Conservation (phyloP, 129 eudicot genomes). For the Tagetes patula region DNA sequence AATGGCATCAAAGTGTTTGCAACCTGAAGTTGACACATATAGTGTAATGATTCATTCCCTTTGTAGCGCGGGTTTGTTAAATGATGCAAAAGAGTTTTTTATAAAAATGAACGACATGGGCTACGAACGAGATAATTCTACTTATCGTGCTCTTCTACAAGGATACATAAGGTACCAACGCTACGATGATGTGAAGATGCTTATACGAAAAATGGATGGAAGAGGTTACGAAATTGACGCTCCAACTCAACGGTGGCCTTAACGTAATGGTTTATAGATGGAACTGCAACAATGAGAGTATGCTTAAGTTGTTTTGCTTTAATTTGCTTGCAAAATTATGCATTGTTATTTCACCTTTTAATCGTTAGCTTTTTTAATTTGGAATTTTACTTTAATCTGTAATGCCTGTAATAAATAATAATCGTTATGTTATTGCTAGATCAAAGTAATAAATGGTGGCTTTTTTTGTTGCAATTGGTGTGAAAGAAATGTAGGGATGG, state of each 20-base stretch:
- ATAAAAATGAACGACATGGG: background rate
- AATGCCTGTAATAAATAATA: too few relatives aligned
- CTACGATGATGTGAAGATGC: background rate
- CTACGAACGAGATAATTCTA: background rate
- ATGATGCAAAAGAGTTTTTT: background rate
- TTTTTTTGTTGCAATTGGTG: background rate
- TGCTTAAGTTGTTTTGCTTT: too few relatives aligned
- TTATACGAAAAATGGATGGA: too few relatives aligned
- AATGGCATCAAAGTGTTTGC: background rate
- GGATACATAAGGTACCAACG: background rate
- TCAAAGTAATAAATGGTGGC: background rate
- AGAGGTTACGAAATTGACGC: too few relatives aligned
- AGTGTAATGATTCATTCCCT: slow-evolving; percentile 9
- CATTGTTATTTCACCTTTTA: too few relatives aligned
- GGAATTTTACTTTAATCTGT: too few relatives aligned
- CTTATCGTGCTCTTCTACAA: background rate
- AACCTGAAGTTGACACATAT: slow-evolving; percentile 7
- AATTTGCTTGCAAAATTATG: too few relatives aligned
- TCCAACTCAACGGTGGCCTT: too few relatives aligned
- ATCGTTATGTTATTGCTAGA: too few relatives aligned
- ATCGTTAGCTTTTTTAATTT: too few relatives aligned
- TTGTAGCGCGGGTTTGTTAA: background rate
- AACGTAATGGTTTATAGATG: too few relatives aligned
- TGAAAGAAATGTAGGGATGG: background rate
- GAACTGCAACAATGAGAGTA: too few relatives aligned